Conservation (phyloP, 2,329 filamentous ascomycete species). For the Scedosporium apiospermum region DNA sequence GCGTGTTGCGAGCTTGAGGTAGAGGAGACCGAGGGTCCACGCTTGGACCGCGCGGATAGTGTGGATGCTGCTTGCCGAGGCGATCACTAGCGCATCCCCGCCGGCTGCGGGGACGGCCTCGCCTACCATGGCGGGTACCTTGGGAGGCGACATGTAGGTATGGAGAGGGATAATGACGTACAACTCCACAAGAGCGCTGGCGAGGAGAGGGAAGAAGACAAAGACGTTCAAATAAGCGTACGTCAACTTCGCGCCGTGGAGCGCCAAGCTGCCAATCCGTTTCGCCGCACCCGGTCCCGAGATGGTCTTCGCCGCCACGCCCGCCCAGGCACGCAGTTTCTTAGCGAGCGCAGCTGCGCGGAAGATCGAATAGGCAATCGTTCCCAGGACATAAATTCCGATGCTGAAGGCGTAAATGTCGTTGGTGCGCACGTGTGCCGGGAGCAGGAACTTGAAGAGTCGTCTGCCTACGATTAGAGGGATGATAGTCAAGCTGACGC, state of each 20-base stretch:
- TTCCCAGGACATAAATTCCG: constrained; percentile 73
- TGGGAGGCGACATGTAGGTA: constrained; percentile 49
- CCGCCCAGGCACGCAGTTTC: constrained; percentile 21
- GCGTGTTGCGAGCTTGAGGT: constrained; percentile 69
- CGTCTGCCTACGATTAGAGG: constrained; percentile 77
- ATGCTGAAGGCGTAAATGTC: constrained; percentile 95
- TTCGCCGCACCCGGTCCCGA: constrained; percentile 10
- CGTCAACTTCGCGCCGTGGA: constrained; percentile 33
- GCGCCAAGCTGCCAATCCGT: constrained; percentile 10
- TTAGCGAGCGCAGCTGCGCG: constrained; percentile 33
- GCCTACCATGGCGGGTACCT: constrained; percentile 8
- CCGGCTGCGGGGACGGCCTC: not conserved
- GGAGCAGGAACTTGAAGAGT: constrained; percentile 65
- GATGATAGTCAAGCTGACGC: constrained; percentile 74
- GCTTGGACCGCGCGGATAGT: constrained; percentile 82
- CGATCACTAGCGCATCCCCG: constrained; percentile 11
- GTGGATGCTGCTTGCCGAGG: constrained; percentile 33
- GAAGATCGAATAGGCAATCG: constrained; percentile 50
- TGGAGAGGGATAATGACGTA: constrained; percentile 83
- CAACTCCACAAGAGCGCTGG: constrained; percentile 73
- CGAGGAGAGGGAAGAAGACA: constrained; percentile 70
- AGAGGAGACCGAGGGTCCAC: constrained; percentile 88
- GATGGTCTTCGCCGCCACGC: constrained; percentile 14
- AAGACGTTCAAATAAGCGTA: constrained; percentile 72
- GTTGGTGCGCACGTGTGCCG: constrained; percentile 66